phyloP scores from a whole-genome alignment of 108 stramenopile species.

The Fragilaria crotonensis region DNA sequence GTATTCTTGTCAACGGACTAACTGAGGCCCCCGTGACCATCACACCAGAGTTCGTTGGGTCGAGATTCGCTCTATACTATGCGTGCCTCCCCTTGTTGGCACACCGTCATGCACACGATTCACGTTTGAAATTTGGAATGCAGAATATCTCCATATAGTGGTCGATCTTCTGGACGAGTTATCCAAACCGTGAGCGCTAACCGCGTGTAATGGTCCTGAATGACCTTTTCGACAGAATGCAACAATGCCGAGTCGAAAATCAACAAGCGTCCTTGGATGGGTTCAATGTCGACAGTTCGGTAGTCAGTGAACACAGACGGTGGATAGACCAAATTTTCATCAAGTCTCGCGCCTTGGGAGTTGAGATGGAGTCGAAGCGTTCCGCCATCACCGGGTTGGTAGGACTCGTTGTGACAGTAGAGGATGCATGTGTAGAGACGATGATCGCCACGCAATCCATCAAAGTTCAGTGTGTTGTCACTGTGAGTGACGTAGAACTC shows the following conservation, averaged over 20 bases:
- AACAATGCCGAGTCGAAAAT: slow-evolving; percentile 32
- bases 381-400: slow-evolving; percentile 20
- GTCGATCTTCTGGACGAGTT: slow-evolving; percentile 22
- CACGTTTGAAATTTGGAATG: too few relatives aligned
- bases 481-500: slow-evolving; percentile 33
- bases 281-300: slow-evolving; percentile 32
- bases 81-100: too few relatives aligned
- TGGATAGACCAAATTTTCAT: neutral
- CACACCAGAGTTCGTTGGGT: too few relatives aligned
- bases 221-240: slow-evolving; percentile 38
- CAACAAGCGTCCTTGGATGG: slow-evolving; percentile 28
- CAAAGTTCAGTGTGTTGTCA: slow-evolving; percentile 16
- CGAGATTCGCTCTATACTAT: too few relatives aligned
- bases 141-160: too few relatives aligned
- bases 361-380: slow-evolving; percentile 21
- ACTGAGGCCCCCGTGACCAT: too few relatives aligned
- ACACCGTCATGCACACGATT: too few relatives aligned
- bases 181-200: slow-evolving; percentile 44
- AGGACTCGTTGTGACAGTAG: slow-evolving; percentile 35
- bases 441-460: slow-evolving; percentile 11
- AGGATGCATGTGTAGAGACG: slow-evolving; percentile 28
- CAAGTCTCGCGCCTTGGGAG: slow-evolving; percentile 4
- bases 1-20: too few relatives aligned
- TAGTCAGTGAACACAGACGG: too few relatives aligned
- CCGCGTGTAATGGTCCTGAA: neutral